Evolutionary conservation across 371 early-diverging fungal species (phyloP), one percentile per base, ranked within the genome.

Genomic region (Conidiobolus incongruus): DNA sequence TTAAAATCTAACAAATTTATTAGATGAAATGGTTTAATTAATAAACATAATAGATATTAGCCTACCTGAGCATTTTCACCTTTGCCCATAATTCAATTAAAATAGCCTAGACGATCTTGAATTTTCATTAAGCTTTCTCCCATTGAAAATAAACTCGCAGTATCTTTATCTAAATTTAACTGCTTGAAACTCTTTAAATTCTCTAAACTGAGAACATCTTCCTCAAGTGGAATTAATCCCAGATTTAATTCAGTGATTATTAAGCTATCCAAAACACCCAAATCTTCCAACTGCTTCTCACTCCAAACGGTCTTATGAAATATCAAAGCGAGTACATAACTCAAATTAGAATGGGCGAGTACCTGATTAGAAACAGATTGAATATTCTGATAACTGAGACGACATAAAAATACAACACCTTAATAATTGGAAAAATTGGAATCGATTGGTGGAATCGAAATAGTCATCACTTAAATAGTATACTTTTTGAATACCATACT

Each of bases 401-500:
- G 64, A 47, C 78, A 71, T 34, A 92, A 66, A 56, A 86, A 92
- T 20, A 90, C 67, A 21, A 92, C 48, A 44, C 68, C 71, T 35
- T 3, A 8, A 26, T 26, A 26, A 26, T 3, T 26, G 3, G 26
- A 26, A 8, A 3, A 3, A 26, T 26, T 26, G 8, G 26, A 26
- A 26, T 62, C 62, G 52, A 70, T 62, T 28, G 84, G 86, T 7
- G 68, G 72, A 11, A 75, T 73, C 22, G 23, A n/a, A 49, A 73
- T 48, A 23, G 21, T 60, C 63, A 8, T 67, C 49, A 31, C 72
- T 75, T 15, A 92, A 63, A 52, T 85, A 78, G 55, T 74, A 84
- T 35, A 92, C 77, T 59, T 84, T 86, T 47, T 89, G 87, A 12
- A 88, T 85, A 16, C 91, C 93, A 65, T 90, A 91, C 46, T 90